Conservation (phyloP, 257 asterid genomes). For the Plantago major region DNA sequence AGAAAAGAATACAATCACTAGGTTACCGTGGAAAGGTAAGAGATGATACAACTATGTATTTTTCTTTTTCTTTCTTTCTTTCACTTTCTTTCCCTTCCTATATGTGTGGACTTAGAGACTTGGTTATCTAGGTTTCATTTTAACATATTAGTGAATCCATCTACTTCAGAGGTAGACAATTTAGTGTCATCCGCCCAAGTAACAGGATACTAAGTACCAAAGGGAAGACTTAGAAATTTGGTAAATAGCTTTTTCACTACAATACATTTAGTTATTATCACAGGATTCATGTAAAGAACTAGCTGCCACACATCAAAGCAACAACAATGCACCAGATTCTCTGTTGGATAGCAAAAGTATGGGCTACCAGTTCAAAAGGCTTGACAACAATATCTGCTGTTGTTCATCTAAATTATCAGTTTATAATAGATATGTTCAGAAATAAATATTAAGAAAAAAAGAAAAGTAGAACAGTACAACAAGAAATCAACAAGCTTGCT, state of each 20-base stretch:
- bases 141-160: slow-evolving; percentile 1
- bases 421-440: background rate
- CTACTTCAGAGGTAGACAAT: slow-evolving; percentile 1
- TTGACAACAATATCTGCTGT: slow-evolving; percentile 1
- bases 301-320: slow-evolving; percentile 3
- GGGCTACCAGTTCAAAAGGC: slow-evolving; percentile 1
- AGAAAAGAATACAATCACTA: slow-evolving; percentile 3
- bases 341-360: slow-evolving; percentile 8
- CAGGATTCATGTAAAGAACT: background rate
- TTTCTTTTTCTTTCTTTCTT: slow-evolving; percentile 4
- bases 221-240: background rate
- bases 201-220: background rate
- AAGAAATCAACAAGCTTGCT: background rate
- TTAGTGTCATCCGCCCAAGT: background rate
- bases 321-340: background rate
- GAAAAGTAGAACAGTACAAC: too few relatives aligned
- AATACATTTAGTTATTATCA: background rate
- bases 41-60: slow-evolving; percentile 1
- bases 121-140: slow-evolving; percentile 1
- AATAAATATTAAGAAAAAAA: background rate
- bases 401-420: slow-evolving; percentile 4
- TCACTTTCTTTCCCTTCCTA: background rate
- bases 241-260: background rate
- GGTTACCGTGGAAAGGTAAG: slow-evolving; percentile 3
- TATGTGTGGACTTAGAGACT: background rate